Evolutionary conservation across 345 rosid species (phyloP), one percentile per base, ranked within the genome.

Genomic region (Mallotus nudiflorus): DNA sequence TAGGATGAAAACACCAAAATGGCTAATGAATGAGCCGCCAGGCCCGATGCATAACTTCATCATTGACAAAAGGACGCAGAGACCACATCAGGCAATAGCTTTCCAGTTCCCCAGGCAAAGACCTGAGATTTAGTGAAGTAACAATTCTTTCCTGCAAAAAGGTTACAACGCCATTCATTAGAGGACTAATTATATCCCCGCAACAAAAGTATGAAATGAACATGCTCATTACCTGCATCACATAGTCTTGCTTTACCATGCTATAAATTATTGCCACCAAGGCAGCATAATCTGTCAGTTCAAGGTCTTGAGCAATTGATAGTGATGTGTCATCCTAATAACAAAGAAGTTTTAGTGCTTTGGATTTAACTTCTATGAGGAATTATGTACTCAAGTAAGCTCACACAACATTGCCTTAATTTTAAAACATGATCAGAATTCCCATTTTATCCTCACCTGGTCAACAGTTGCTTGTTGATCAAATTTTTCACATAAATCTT

Each of bases 61-160:
- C 98, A 27, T 87, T 74, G 22, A 89, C 55, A 70, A 69, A 93
- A 24, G 97, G 97, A 29, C 80, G 88, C 78, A 93, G 70, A 15
- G 94, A 88, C 96, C 98, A 93, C 94, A 93, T 83, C 46, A 85
- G 50, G 71, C 82, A 76, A 68, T 91, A 93, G 80, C 85, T 77
- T 77, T 87, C 89, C 57, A 93, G 65, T 65, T 88, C 97, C 64
- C 63, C 85, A 1, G 87, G 68, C 4, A 83, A 72, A 64, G 85
- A 69, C 78, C 82, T 89, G 77, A 91, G 80, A 75, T 78, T 86
- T 28, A 93, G 77, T 9, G 91, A 82, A 58, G 63, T 73, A 63
- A 89, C 84, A 60, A 93, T 88, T 72, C 73, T 88, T 67, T 86
- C 94, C 97, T 89, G 92, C 75, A 81, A 45, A 29, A 27, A 11